A percentile compares a stretch with the other conserved stretches of the same genome.
Conservation (phyloP, 2,329 filamentous ascomycete species). For the Aspergillus sp. region DNA sequence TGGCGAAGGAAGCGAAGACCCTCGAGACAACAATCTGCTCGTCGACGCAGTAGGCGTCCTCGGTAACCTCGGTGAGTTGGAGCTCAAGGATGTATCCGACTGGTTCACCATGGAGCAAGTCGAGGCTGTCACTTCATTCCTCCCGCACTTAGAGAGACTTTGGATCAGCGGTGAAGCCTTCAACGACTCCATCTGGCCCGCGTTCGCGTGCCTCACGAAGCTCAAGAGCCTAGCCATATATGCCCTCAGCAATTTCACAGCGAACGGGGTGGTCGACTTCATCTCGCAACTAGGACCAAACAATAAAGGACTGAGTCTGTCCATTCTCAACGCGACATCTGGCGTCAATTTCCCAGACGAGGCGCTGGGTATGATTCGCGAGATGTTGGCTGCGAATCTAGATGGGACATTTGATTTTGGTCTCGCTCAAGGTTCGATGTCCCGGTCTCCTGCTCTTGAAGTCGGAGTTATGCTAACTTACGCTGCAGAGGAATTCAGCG, state of each 20-base stretch:
- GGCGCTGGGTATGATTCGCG: constrained; percentile 29
- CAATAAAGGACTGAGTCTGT: constrained; percentile 31
- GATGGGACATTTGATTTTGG: constrained; percentile 28
- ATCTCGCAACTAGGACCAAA: constrained; percentile 26
- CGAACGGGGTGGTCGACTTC: constrained; percentile 32
- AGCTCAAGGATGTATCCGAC: constrained; percentile 36
- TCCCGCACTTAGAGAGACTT: constrained; percentile 33
- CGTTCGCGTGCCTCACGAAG: constrained; percentile 27
- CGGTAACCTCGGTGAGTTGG: constrained; percentile 29
- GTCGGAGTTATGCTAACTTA: constrained; percentile 9
- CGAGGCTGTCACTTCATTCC: constrained; percentile 25
- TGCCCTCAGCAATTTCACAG: constrained; percentile 34
- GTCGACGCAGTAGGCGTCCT: constrained; percentile 30
- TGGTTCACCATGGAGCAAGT: constrained; percentile 33
- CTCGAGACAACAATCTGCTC: constrained; percentile 29
- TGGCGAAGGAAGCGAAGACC: constrained; percentile 28
- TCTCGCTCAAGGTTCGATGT: constrained; percentile 18
- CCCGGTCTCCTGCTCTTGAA: not conserved
- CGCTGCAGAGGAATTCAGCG: constrained; percentile 24
- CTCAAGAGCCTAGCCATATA: constrained; percentile 31
- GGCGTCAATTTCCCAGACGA: constrained; percentile 25
- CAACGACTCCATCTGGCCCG: constrained; percentile 26
- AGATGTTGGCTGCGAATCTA: constrained; percentile 21
- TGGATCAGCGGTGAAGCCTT: constrained; percentile 33
- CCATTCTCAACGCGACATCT: constrained; percentile 27